Evolutionary conservation across 1,139 yeast genomes (phyloP), one percentile per base, ranked within the genome.

Genomic region (Hemisphaericaspora xylanilytica): DNA sequence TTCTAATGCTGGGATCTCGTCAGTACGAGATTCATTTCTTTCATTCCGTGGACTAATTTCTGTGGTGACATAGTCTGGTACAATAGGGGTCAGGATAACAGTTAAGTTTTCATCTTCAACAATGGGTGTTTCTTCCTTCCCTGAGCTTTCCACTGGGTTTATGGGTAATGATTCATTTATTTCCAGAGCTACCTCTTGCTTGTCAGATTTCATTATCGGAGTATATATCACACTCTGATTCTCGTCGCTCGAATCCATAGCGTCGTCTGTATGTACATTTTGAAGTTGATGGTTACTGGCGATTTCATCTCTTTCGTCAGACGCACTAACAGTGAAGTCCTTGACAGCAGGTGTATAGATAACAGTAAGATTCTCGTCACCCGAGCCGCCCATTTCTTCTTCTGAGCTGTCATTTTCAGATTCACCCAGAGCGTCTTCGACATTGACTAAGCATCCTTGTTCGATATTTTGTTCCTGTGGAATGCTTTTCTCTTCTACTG

Each of bases 101-200:
- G 15, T 29, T 18, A 29, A 4, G 14, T 35, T 36, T 11, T 20
- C 43, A 17, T 26, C 32, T 18, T 28, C 36, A 10, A 12, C 12
- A 5, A 8, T 5, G 5, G 20, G 20, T 15, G 30, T 14, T 35
- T 31, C 16, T 30, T 28, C 15, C n/a, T n/a, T n/a, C n/a, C n/a
- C n/a, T n/a, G n/a, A 5, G 8, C 8, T 20, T 20, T 20, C 21
- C 21, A 8, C 8, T 6, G 5, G 21, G 21, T 20, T 6, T 20
- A 20, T 20, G 8, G 21, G 8, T 8, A 20, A 20, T 8, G 21
- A 20, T 20, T 5, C 21, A 20, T 5, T 5, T 20, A 8, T 28
- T 7, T 34, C 14, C 3, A 30, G 33, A 10, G 21, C 34, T 9
- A 17, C 27, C 14, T 14, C 35, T 16, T 16, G 20, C 14, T 20